Percentiles rank a stretch among this genome's conserved stretches.
Evolutionary conservation across 345 rosid species (phyloP).

Genomic region (Barbarea vulgaris): DNA sequence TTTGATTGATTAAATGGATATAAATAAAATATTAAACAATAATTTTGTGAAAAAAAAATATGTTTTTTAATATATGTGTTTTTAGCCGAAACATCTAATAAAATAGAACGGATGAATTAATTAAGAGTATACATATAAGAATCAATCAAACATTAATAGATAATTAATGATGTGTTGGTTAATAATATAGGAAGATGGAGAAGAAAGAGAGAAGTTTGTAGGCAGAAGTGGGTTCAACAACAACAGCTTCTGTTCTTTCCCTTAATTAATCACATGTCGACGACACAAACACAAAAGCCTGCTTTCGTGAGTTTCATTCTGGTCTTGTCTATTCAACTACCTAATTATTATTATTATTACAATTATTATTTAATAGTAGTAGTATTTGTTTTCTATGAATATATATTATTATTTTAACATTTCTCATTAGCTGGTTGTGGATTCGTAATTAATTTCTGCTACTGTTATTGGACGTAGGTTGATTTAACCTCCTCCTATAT

Average conservation of each 20-base stretch:
- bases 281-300: slow-evolving; percentile 36
- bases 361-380: not conserved
- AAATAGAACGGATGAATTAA: too few relatives aligned
- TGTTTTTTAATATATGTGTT: too few relatives aligned
- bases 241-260: slow-evolving; percentile 59
- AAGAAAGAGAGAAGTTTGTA: slow-evolving; percentile 50
- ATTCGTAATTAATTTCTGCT: slow-evolving; percentile 9
- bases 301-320: slow-evolving; percentile 33
- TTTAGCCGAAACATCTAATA: too few relatives aligned
- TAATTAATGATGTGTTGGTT: slow-evolving; percentile 16
- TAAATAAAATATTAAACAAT: too few relatives aligned
- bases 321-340: slow-evolving; percentile 33
- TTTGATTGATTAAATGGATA: too few relatives aligned
- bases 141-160: slow-evolving; percentile 6
- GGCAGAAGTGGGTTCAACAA: slow-evolving; percentile 51
- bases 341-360: slow-evolving; percentile 1
- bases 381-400: not conserved
- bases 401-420: slow-evolving; percentile 5
- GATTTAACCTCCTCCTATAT: slow-evolving; percentile 18
- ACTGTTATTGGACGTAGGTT: slow-evolving; percentile 15
- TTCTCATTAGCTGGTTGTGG: slow-evolving; percentile 8
- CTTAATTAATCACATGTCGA: slow-evolving; percentile 44
- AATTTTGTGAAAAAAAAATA: too few relatives aligned
- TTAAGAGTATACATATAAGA: not conserved
- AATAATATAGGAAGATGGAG: slow-evolving; percentile 50